These are phyloP conservation scores for Aspergillus sclerotioniger DNA, from an alignment of 495 filamentous ascomycete species.

Conservation along the genomic window DNA sequence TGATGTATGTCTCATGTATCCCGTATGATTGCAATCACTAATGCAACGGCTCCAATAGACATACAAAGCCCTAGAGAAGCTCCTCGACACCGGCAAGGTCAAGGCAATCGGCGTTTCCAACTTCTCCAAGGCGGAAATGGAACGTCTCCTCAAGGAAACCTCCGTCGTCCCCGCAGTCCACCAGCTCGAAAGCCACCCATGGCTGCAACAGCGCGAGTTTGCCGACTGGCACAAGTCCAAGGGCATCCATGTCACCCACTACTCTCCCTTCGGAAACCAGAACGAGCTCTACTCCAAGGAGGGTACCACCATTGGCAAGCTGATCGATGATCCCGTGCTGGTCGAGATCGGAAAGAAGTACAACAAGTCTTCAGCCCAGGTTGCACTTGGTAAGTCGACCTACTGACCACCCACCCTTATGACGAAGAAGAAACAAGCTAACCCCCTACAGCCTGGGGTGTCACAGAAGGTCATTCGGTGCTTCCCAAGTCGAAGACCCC, in stretches of 20 bases:
- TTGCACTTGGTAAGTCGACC: conserved; percentile 55
- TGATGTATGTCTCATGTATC: conserved; percentile 37
- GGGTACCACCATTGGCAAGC: conserved; percentile 46
- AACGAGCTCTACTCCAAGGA: conserved; percentile 58
- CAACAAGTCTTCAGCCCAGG: conserved; percentile 59
- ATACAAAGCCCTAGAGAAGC: conserved; percentile 64
- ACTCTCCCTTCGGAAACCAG: conserved; percentile 71
- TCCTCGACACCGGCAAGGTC: conserved; percentile 53
- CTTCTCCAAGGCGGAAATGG: conserved; percentile 66
- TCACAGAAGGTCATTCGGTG: conserved; percentile 60
- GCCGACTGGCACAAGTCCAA: conserved; percentile 51
- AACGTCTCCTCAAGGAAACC: conserved; percentile 61
- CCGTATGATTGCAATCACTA: neutral
- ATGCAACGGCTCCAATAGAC: conserved; percentile 34
- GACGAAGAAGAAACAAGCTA: neutral
- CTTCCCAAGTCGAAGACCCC: conserved; percentile 65
- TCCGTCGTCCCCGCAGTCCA: conserved; percentile 62
- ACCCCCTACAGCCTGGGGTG: conserved; percentile 54
- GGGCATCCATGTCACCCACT: conserved; percentile 62
- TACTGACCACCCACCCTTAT: neutral
- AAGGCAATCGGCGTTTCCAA: conserved; percentile 76
- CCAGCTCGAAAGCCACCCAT: conserved; percentile 63
- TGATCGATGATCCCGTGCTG: conserved; percentile 62
- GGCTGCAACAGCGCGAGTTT: conserved; percentile 60
- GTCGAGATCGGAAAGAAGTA: conserved; percentile 62